Percentiles rank a stretch among this genome's conserved stretches.
Evolutionary conservation across 2,329 filamentous ascomycete genomes (phyloP).

Genomic region (Zarea fungicola): DNA sequence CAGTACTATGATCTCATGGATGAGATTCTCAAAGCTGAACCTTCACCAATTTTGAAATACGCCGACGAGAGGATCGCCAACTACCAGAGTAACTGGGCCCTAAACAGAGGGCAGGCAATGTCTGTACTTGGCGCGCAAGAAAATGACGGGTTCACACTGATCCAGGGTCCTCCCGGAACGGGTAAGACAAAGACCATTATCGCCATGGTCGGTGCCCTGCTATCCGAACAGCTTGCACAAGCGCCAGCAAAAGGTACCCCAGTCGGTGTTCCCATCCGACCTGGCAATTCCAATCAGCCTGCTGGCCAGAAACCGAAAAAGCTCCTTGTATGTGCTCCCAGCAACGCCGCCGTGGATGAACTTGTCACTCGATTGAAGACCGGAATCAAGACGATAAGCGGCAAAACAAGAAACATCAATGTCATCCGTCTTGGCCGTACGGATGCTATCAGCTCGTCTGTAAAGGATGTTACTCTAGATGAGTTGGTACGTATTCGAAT

Average conservation of each 20-base stretch:
- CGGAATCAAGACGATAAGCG: conserved; percentile 73
- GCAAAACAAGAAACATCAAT: conserved; percentile 69
- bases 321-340: conserved; percentile 92
- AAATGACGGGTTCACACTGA: conserved; percentile 94
- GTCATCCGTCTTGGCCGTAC: conserved; percentile 85
- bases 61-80: conserved; percentile 65
- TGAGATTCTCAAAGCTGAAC: conserved; percentile 83
- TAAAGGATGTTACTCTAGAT: conserved; percentile 88
- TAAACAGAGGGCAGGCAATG: conserved; percentile 85
- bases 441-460: conserved; percentile 85
- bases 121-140: conserved; percentile 88
- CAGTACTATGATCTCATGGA: conserved; percentile 95
- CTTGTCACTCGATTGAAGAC: conserved; percentile 86
- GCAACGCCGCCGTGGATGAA: conserved; percentile 96
- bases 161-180: conserved; percentile 93
- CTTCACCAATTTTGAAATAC: conserved; percentile 82
- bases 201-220: conserved; percentile 84
- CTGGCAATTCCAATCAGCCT: conserved; percentile 8
- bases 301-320: conserved; percentile 57
- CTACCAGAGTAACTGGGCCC: conserved; percentile 69
- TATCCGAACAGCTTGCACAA: conserved; percentile 33
- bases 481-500: conserved; percentile 78
- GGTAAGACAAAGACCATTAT: conserved; percentile 98
- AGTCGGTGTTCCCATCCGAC: conserved; percentile 26
- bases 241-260: conserved; percentile 28